These are phyloP conservation scores for Daldinia eschscholtzii DNA, from an alignment of 2,329 filamentous ascomycete species.

Conservation along the genomic window DNA sequence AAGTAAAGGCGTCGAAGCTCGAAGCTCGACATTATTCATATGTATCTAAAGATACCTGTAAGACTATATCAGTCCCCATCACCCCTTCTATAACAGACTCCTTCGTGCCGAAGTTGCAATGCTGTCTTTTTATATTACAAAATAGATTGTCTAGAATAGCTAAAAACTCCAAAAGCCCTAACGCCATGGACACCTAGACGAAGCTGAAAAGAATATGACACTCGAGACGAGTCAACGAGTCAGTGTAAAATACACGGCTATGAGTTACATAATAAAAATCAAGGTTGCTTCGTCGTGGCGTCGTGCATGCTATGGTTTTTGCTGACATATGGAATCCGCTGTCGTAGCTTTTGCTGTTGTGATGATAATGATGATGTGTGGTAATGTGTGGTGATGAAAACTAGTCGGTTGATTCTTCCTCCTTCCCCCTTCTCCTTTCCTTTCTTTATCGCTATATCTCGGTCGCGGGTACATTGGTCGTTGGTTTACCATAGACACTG, in stretches of 20 bases:
- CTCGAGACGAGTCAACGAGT: constrained; percentile 8
- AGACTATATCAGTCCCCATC: too few species aligned
- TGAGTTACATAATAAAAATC: constrained; percentile 36
- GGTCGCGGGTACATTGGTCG: constrained; percentile 34
- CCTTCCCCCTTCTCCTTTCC: constrained; percentile 4
- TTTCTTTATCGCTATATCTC: constrained; percentile 35
- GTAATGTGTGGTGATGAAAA: constrained; percentile 11
- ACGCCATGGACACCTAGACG: constrained; percentile 21
- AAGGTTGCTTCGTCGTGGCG: constrained; percentile 40
- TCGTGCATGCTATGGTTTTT: constrained; percentile 29
- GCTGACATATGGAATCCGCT: constrained; percentile 37
- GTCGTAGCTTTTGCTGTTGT: constrained; percentile 31
- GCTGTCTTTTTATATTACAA: constrained; percentile 40
- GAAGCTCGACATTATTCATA: too few species aligned
- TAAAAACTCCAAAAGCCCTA: constrained; percentile 12
- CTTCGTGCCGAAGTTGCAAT: constrained; percentile 18
- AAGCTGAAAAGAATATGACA: constrained; percentile 18
- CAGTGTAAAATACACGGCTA: constrained; percentile 40
- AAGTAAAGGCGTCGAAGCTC: too few species aligned
- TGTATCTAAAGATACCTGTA: too few species aligned
- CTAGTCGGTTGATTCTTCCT: constrained; percentile 9
- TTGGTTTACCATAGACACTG: constrained; percentile 33
- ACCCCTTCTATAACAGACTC: neutral
- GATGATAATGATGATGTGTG: constrained; percentile 1
- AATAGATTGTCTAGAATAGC: constrained; percentile 34